Evolutionary conservation across 768 basidiomycete species (phyloP).

Genomic region (Pleurotus cornucopiae): DNA sequence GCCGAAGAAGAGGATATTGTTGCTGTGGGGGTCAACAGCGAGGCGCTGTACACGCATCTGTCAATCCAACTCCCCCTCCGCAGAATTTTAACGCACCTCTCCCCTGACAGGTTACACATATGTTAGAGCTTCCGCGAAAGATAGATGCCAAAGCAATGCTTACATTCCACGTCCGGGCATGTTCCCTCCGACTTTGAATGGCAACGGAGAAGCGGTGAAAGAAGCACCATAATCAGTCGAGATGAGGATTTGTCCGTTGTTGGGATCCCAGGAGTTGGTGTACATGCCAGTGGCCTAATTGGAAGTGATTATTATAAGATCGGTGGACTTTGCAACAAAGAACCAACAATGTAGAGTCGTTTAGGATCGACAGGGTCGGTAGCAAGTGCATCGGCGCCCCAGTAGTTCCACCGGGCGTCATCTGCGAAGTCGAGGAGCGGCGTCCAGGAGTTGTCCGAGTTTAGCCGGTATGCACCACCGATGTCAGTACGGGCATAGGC

Average conservation of each 20-base stretch:
- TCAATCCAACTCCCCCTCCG: not conserved
- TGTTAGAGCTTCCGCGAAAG: constrained; percentile 1
- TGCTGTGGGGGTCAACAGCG: constrained; percentile 58
- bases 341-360: constrained; percentile 46
- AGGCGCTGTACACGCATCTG: constrained; percentile 38
- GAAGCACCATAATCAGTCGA: constrained; percentile 57
- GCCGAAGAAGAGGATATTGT: constrained; percentile 59
- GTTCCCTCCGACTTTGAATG: constrained; percentile 68
- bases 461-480: constrained; percentile 61
- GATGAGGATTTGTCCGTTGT: constrained; percentile 58
- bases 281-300: constrained; percentile 54
- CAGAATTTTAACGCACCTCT: constrained; percentile 29
- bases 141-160: constrained; percentile 12
- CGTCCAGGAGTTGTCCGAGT: constrained; percentile 58
- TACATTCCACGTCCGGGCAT: constrained; percentile 67
- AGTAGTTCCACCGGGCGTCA: constrained; percentile 50
- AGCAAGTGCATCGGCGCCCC: constrained; percentile 59
- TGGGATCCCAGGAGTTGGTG: constrained; percentile 59
- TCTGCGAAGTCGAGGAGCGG: constrained; percentile 54
- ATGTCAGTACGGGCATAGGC: constrained; percentile 69
- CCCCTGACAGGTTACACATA: constrained; percentile 28
- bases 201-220: constrained; percentile 44
- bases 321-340: not conserved
- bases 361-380: constrained; percentile 56
- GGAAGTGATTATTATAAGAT: not conserved